phyloP scores from a whole-genome alignment of 768 basidiomycete species.

The Tulasnella calospora region DNA sequence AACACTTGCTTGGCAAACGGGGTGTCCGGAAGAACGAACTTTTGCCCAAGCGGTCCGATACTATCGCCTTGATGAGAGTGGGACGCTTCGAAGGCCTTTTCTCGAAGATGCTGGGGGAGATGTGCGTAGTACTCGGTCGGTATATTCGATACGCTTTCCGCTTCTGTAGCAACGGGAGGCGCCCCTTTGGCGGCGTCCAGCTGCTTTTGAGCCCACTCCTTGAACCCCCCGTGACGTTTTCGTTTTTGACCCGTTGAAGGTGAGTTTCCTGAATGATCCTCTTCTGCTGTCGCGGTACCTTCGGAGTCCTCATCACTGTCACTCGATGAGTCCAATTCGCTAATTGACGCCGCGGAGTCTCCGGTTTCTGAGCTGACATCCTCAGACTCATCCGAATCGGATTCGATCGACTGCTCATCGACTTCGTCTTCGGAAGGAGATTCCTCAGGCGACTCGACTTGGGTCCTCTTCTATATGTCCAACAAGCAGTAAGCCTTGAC shows the following conservation, averaged over 20 bases:
- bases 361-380: slow-evolving; percentile 47
- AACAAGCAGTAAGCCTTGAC: not conserved
- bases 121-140: slow-evolving; percentile 27
- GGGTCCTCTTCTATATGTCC: not conserved
- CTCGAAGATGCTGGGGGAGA: slow-evolving; percentile 28
- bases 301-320: not conserved
- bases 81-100: slow-evolving; percentile 30
- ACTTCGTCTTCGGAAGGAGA: slow-evolving; percentile 32
- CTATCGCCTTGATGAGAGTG: slow-evolving; percentile 39
- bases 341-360: not conserved
- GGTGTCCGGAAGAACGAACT: slow-evolving; percentile 60
- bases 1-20: slow-evolving; percentile 53
- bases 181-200: slow-evolving; percentile 46
- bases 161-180: not conserved
- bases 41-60: slow-evolving; percentile 77
- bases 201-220: slow-evolving; percentile 84
- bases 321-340: not conserved
- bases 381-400: slow-evolving; percentile 52
- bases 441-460: not conserved
- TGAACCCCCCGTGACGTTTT: slow-evolving; percentile 57
- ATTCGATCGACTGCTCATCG: slow-evolving; percentile 41
- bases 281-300: slow-evolving; percentile 15
- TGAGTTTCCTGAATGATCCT: slow-evolving; percentile 31
- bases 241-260: slow-evolving; percentile 32
- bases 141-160: not conserved